A percentile compares a stretch with the other conserved stretches of the same genome.
phyloP scores from a whole-genome alignment of 2,329 filamentous ascomycete species.

The Tolypocladium ophioglossoides region DNA sequence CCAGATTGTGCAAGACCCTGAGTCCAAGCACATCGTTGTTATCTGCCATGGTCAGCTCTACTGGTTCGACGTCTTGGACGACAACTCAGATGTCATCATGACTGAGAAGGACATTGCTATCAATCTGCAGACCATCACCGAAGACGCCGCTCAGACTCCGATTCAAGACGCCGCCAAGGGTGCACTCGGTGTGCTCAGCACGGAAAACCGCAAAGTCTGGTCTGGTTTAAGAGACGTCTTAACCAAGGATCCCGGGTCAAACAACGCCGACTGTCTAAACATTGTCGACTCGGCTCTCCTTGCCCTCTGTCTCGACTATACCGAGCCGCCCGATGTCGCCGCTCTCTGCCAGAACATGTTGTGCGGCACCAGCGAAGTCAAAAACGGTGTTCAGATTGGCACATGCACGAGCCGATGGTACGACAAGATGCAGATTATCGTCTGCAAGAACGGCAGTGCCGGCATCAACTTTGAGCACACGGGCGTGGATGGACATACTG shows the following conservation, averaged over 20 bases:
- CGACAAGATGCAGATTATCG: constrained; percentile 97
- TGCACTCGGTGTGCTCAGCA: constrained; percentile 85
- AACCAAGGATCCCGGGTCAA: constrained; percentile 75
- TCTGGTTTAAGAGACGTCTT: constrained; percentile 82
- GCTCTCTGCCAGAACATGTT: constrained; percentile 98
- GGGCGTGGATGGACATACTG: constrained; percentile 93
- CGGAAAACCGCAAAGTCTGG: constrained; percentile 95
- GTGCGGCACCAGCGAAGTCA: constrained; percentile 84
- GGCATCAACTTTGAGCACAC: constrained; percentile 99
- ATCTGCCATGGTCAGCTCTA: constrained; percentile 95
- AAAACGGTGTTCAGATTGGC: constrained; percentile 88
- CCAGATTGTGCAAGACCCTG: constrained; percentile 87
- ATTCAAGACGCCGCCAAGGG: constrained; percentile 95
- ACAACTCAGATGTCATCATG: constrained; percentile 94
- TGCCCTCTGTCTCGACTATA: constrained; percentile 84
- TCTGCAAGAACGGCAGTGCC: constrained; percentile 96
- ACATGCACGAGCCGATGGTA: constrained; percentile 99
- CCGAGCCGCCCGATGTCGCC: constrained; percentile 68
- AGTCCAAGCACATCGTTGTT: constrained; percentile 88
- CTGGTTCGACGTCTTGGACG: constrained; percentile 96
- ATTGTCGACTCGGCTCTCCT: constrained; percentile 94
- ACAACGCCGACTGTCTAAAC: constrained; percentile 91
- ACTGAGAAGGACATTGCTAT: constrained; percentile 85
- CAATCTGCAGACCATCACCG: constrained; percentile 84
- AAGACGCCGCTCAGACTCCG: constrained; percentile 80